Conservation (phyloP, 352 stramenopile species). For the Thraustotheca clavata region DNA sequence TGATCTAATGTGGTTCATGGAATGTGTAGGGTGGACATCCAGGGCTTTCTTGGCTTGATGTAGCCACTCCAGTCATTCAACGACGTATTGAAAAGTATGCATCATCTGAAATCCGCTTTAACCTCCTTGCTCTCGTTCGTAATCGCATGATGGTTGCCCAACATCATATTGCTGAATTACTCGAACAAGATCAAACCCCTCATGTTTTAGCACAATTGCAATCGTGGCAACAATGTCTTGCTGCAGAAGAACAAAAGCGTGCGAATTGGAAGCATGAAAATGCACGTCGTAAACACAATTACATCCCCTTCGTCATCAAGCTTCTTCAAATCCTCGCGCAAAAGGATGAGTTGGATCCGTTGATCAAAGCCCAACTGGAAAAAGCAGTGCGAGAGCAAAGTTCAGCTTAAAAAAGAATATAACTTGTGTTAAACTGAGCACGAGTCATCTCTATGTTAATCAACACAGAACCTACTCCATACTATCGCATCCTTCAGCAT, state of each 20-base stretch:
- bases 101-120: conserved; percentile 93
- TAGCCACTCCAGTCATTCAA: conserved; percentile 90
- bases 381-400: conserved; percentile 22
- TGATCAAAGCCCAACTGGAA: conserved; percentile 61
- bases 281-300: conserved; percentile 92
- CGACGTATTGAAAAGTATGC: conserved; percentile 88
- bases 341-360: conserved; percentile 73
- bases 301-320: conserved; percentile 92
- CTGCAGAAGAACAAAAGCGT: conserved; percentile 57
- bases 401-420: not conserved
- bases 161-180: conserved; percentile 34
- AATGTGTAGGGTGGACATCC: conserved; percentile 20
- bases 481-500: too few relatives aligned
- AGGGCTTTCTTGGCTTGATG: conserved; percentile 62
- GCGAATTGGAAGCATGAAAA: conserved; percentile 87
- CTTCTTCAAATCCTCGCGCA: conserved; percentile 89
- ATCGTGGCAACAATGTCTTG: conserved; percentile 30
- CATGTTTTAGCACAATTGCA: conserved; percentile 39
- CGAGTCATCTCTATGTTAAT: too few relatives aligned
- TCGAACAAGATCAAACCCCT: conserved; percentile 28
- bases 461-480: too few relatives aligned
- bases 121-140: conserved; percentile 90
- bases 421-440: not conserved
- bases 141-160: conserved; percentile 59
- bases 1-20: too few relatives aligned